Evolutionary conservation across 2,329 filamentous ascomycete genomes (phyloP).

Genomic region (Dothiorella sarmentorum): DNA sequence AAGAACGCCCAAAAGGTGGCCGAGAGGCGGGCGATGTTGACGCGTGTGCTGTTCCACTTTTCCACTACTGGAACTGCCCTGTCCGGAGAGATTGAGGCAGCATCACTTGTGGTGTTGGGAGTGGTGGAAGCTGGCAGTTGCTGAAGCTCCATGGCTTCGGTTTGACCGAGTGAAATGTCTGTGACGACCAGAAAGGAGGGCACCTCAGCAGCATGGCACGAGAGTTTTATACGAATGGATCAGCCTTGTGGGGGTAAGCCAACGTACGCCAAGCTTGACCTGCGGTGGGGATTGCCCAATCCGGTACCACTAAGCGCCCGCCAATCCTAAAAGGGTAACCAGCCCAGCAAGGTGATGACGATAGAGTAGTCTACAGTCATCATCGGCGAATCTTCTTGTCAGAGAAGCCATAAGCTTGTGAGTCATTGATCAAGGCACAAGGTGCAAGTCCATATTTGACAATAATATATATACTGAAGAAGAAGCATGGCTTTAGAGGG

Average conservation of each 20-base stretch:
- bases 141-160: not conserved
- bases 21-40: conserved; percentile 57
- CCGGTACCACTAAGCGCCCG: not conserved
- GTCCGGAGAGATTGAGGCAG: not conserved
- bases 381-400: too few relatives aligned
- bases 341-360: too few relatives aligned
- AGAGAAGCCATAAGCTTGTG: not conserved
- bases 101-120: not conserved
- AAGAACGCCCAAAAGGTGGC: conserved; percentile 60
- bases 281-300: not conserved
- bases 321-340: not conserved
- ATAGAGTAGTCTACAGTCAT: not conserved
- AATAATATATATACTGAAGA: too few relatives aligned
- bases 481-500: not conserved
- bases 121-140: not conserved
- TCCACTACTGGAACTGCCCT: conserved; percentile 36
- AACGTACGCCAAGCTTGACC: too few relatives aligned
- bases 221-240: not conserved
- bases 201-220: not conserved
- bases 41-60: conserved; percentile 60
- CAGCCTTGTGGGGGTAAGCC: not conserved
- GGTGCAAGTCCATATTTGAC: not conserved
- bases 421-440: not conserved
- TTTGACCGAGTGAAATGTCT: not conserved
- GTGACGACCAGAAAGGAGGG: not conserved